phyloP scores from a whole-genome alignment of 192 early-diverging fungal species.

The Gonapodya sp. region DNA sequence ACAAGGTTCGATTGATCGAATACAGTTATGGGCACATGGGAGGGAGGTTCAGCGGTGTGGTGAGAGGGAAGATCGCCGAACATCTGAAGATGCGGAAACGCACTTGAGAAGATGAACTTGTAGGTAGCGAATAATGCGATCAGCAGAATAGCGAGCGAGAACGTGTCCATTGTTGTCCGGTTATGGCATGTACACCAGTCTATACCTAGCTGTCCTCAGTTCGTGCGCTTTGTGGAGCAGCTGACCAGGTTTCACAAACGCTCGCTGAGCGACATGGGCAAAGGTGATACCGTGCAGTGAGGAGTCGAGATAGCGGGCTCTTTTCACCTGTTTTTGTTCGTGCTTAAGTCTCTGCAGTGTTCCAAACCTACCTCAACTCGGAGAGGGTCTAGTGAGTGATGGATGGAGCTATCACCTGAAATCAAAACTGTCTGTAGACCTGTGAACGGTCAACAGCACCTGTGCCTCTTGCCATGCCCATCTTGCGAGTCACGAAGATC shows the following conservation, averaged over 20 bases:
- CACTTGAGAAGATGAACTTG: background rate
- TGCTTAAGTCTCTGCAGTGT: background rate
- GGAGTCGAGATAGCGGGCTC: too few species aligned
- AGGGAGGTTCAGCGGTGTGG: background rate
- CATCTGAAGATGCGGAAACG: too few species aligned
- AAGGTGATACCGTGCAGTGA: too few species aligned
- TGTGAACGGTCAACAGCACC: conserved; percentile 12
- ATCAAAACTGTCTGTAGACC: background rate
- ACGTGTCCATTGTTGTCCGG: background rate
- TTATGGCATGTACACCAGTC: too few species aligned
- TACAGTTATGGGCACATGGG: background rate
- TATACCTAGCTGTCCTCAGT: too few species aligned
- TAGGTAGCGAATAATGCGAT: background rate
- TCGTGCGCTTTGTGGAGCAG: too few species aligned
- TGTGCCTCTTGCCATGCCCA: conserved; percentile 45
- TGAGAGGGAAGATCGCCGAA: background rate
- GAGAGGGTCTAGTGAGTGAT: background rate
- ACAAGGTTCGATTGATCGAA: background rate
- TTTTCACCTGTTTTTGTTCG: too few species aligned
- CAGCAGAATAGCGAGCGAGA: background rate
- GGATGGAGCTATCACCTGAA: too few species aligned
- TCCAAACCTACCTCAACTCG: background rate
- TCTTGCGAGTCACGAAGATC: conserved; percentile 38
- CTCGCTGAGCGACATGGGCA: too few species aligned
- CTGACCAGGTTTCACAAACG: too few species aligned